phyloP scores from a whole-genome alignment of 768 basidiomycete species.

The Dioszegia crocea region DNA sequence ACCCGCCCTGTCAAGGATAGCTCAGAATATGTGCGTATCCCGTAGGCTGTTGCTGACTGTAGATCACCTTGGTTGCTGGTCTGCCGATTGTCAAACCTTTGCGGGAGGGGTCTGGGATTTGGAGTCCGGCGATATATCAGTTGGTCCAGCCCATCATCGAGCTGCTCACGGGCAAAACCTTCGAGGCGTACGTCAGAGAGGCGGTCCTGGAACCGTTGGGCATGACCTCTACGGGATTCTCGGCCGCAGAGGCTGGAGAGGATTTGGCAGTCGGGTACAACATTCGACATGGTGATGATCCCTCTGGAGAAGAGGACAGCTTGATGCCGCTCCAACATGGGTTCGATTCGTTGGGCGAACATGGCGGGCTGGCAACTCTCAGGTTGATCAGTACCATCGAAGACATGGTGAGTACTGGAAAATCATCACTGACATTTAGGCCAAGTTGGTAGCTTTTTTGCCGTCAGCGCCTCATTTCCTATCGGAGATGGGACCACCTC shows the following conservation, averaged over 20 bases:
- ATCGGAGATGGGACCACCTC: background rate
- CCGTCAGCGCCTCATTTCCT: background rate
- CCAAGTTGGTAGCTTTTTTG: background rate
- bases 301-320: background rate
- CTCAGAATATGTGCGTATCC: background rate
- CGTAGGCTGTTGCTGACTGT: too few species aligned
- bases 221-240: background rate
- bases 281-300: background rate
- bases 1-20: background rate
- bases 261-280: background rate
- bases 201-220: background rate
- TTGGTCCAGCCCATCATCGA: background rate
- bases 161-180: background rate
- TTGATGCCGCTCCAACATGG: background rate
- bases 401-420: background rate
- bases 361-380: background rate
- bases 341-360: background rate
- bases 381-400: background rate
- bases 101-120: background rate
- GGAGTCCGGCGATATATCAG: background rate
- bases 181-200: background rate
- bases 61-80: background rate
- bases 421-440: background rate
- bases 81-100: background rate
- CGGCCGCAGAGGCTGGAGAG: background rate